Conservation (phyloP, 495 filamentous ascomycete genomes). For the Penicillium lagena region DNA sequence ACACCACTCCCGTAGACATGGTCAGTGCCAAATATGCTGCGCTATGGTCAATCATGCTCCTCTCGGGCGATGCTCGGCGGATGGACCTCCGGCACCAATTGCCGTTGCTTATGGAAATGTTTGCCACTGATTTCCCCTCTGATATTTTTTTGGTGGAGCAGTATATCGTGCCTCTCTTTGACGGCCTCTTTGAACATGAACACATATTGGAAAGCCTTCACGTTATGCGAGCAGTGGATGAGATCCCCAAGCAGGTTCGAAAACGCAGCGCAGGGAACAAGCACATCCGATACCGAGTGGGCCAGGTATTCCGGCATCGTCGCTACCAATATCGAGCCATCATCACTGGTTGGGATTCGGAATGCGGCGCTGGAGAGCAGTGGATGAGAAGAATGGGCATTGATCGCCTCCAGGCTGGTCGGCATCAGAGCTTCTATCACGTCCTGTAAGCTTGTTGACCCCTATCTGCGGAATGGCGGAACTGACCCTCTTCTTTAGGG, state of each 20-base stretch:
- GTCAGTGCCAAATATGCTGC: slow-evolving; percentile 67
- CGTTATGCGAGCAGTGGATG: slow-evolving; percentile 55
- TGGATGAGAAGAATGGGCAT: slow-evolving; percentile 59
- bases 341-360: slow-evolving; percentile 79
- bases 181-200: slow-evolving; percentile 31
- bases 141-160: slow-evolving; percentile 62
- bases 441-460: slow-evolving; percentile 57
- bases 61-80: slow-evolving; percentile 38
- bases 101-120: slow-evolving; percentile 60
- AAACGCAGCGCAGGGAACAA: slow-evolving; percentile 27
- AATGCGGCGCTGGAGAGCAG: slow-evolving; percentile 45
- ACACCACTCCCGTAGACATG: slow-evolving; percentile 40
- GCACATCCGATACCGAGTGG: slow-evolving; percentile 64
- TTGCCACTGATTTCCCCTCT: slow-evolving; percentile 52
- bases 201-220: slow-evolving; percentile 48
- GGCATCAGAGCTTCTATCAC: slow-evolving; percentile 76
- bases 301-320: slow-evolving; percentile 77
- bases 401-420: slow-evolving; percentile 53
- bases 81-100: slow-evolving; percentile 56
- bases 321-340: slow-evolving; percentile 74
- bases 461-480: background rate
- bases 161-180: slow-evolving; percentile 55
- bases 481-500: slow-evolving; percentile 33
- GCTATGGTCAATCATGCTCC: slow-evolving; percentile 71
- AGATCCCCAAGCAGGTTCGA: slow-evolving; percentile 49